A percentile compares a stretch with the other conserved stretches of the same genome.
Evolutionary conservation across 768 basidiomycete species (phyloP).

Genomic region (Hemileccinum rubropunctum): DNA sequence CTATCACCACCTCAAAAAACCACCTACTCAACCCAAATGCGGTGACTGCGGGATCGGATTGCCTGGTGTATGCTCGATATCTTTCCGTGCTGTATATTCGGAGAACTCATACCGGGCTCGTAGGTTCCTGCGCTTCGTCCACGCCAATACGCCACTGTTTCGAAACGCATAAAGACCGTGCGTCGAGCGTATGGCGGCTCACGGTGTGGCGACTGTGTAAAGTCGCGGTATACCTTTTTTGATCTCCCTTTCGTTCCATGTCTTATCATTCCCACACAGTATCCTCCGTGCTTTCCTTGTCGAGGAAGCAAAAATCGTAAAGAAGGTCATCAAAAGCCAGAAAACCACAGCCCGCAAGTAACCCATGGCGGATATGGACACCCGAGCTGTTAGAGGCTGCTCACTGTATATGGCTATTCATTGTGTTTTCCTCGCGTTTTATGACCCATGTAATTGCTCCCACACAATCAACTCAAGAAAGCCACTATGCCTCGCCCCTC

Average conservation of each 20-base stretch:
- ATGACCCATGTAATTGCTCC: constrained; percentile 20
- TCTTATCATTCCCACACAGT: constrained; percentile 39
- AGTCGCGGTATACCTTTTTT: constrained; percentile 68
- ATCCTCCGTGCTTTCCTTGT: constrained; percentile 98
- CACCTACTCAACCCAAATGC: constrained; percentile 88
- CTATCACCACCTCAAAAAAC: constrained; percentile 98
- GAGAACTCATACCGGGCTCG: neutral
- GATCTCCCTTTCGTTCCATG: neutral
- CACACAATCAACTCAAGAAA: constrained; percentile 6
- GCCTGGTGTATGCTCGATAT: constrained; percentile 74
- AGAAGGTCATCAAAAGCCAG: constrained; percentile 96
- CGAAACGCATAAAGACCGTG: constrained; percentile 97
- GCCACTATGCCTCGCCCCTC: constrained; percentile 3
- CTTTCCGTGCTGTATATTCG: neutral
- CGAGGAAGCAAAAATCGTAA: constrained; percentile 99
- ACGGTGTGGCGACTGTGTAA: constrained; percentile 93
- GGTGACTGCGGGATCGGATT: constrained; percentile 97
- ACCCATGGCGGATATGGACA: constrained; percentile 3
- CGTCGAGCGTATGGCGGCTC: constrained; percentile 96
- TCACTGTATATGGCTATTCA: constrained; percentile 11
- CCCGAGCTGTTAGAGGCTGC: neutral
- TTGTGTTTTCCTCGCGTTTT: constrained; percentile 10
- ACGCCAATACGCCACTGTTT: constrained; percentile 91
- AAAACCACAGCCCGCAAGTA: constrained; percentile 27
- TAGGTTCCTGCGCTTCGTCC: constrained; percentile 96